A percentile compares a stretch with the other conserved stretches of the same genome.
phyloP scores from a whole-genome alignment of 1,284 basidiomycete genomes.

The Boletellus deceptivus region DNA sequence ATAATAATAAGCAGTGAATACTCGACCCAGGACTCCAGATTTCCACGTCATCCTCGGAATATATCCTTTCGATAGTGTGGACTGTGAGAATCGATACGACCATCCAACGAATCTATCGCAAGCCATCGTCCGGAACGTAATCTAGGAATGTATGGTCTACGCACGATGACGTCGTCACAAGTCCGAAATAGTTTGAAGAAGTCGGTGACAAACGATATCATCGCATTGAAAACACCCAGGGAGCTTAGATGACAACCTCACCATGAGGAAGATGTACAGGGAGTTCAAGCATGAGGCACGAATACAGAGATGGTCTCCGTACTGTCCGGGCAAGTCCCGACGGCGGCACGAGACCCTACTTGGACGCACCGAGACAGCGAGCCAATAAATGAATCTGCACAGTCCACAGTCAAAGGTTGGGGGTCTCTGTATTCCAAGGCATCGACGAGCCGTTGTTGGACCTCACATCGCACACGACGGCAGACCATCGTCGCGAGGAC shows the following conservation, averaged over 20 bases:
- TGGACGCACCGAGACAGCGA: conserved; percentile 39
- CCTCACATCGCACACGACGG: conserved; percentile 4
- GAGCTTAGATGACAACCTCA: conserved; percentile 25
- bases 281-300: neutral
- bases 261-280: conserved; percentile 5
- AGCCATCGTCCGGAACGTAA: conserved; percentile 48
- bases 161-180: too few relatives aligned
- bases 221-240: conserved; percentile 19
- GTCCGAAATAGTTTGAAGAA: too few relatives aligned
- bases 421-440: conserved; percentile 31
- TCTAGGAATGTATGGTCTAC: conserved; percentile 21
- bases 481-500: conserved; percentile 38
- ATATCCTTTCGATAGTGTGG: conserved; percentile 40
- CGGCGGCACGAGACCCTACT: conserved; percentile 48
- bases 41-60: conserved; percentile 41
- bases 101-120: conserved; percentile 50
- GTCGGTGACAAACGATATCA: conserved; percentile 21
- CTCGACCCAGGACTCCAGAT: conserved; percentile 38
- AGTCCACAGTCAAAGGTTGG: conserved; percentile 41
- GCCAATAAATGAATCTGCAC: conserved; percentile 36
- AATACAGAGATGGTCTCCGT: conserved; percentile 28
- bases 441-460: too few relatives aligned
- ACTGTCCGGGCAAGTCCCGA: conserved; percentile 41
- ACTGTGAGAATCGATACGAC: conserved; percentile 45
- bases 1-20: conserved; percentile 42